Conservation (phyloP, 73 alveolate genomes). For the Urostyla sp. region DNA sequence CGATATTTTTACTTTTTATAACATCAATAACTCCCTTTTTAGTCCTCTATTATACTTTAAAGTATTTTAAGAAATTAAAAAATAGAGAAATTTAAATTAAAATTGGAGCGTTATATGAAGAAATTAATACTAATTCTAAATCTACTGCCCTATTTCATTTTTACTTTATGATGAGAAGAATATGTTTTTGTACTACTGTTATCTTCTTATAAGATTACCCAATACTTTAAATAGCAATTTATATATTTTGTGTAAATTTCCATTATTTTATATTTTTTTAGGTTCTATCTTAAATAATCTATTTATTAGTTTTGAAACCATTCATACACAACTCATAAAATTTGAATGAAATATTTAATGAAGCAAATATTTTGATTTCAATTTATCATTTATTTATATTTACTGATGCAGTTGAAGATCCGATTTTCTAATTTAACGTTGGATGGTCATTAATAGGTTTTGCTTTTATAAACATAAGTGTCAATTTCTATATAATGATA, state of each 20-base stretch:
- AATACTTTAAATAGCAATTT: background rate
- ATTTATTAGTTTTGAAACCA: background rate
- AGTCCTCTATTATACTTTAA: background rate
- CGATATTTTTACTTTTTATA: background rate
- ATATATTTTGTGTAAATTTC: too few relatives aligned
- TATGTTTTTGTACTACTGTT: background rate
- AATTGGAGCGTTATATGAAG: background rate
- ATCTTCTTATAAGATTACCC: background rate
- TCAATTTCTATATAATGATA: too few relatives aligned
- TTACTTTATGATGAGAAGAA: background rate
- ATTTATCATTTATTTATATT: background rate
- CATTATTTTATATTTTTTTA: too few relatives aligned
- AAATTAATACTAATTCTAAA: background rate
- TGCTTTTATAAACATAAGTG: background rate
- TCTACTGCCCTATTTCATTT: background rate
- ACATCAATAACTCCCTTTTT: background rate
- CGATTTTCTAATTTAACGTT: background rate
- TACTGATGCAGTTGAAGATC: background rate
- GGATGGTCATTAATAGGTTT: background rate
- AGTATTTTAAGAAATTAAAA: background rate
- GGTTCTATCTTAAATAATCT: background rate
- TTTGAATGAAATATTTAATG: background rate
- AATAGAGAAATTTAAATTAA: background rate
- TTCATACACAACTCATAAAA: background rate
- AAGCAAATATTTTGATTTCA: background rate